Evolutionary conservation across 768 basidiomycete species (phyloP), one percentile per base, ranked within the genome.

Genomic region (Podaxis mareebaensis): DNA sequence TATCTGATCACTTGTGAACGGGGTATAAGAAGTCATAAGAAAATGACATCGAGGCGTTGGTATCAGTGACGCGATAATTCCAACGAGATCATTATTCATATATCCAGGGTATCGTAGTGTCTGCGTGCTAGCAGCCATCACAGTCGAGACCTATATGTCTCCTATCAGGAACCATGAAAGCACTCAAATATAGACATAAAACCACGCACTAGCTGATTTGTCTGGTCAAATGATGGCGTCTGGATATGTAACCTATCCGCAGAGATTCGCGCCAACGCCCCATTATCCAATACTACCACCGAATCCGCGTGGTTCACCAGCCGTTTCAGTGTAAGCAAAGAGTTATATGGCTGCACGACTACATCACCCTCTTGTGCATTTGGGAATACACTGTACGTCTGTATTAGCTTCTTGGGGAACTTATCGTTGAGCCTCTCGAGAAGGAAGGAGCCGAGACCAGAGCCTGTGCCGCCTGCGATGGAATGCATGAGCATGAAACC

Each of bases 401-500:
- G 97, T 51, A 99, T 96, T 62, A 99, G 85, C 75, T 99, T 99
- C 80, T 99, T 99, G 0, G 97, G 97, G 73, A 98, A 99, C 71
- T 91, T 92, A 78, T 99, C 97, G 76, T 96, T 96, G 48, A 99
- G 79, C 28, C 97, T 88, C 77, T 99, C 97, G 59, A 99, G 87
- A 17, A 99, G 80, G 78, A 94, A 99, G n/a, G 97, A 99, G 38
- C 97, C 97, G 4, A 99, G 87, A 1, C 97, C 97, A 0, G 97
- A 99, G 20, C 97, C 97, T 3, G 97, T 99, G 7, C 97, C 97
- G 40, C 97, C 97, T 39, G 97, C 97, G 75, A 99, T 99, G 17
- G 96, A 98, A 73, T 99, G 97, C 82, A 97, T 92, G 51, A 96
- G 81, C 94, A 98, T 97, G 78, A 99, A 99, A 3, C 96, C 97